These are phyloP conservation scores for Colletotrichum higginsianum DNA, from an alignment of 2,329 filamentous ascomycete genomes.

Conservation along the genomic window DNA sequence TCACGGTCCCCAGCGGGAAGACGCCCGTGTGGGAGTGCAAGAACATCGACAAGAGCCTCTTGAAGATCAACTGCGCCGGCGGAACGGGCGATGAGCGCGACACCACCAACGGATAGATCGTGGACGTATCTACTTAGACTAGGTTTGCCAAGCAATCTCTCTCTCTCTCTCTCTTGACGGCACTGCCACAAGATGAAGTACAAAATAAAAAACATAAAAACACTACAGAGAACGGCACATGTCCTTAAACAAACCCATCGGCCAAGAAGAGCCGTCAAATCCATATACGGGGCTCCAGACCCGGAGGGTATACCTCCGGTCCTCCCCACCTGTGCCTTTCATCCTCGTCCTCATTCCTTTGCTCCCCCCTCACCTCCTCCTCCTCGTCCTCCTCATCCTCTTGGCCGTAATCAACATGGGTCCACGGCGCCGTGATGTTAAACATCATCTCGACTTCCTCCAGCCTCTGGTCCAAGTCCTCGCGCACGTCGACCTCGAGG, in stretches of 20 bases:
- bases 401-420: background rate
- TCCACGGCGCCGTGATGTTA: background rate
- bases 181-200: no score
- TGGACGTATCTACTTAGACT: no score
- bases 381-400: background rate
- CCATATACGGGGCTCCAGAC: no score
- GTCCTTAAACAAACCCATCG: no score
- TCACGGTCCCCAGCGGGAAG: slow-evolving; percentile 62
- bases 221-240: no score
- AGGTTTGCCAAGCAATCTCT: background rate
- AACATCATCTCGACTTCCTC: background rate
- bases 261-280: no score
- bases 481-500: background rate
- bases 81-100: slow-evolving; percentile 7
- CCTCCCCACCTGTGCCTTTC: no score
- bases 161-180: no score
- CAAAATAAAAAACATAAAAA: no score
- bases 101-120: background rate
- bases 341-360: no score
- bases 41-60: slow-evolving; percentile 51
- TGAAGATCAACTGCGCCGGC: slow-evolving; percentile 32
- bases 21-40: slow-evolving; percentile 59
- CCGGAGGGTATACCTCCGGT: no score
- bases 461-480: background rate
- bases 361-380: no score